Evolutionary conservation across 305 asterid species (phyloP), one percentile per base, ranked within the genome.

Genomic region (Ilex paraguariensis): DNA sequence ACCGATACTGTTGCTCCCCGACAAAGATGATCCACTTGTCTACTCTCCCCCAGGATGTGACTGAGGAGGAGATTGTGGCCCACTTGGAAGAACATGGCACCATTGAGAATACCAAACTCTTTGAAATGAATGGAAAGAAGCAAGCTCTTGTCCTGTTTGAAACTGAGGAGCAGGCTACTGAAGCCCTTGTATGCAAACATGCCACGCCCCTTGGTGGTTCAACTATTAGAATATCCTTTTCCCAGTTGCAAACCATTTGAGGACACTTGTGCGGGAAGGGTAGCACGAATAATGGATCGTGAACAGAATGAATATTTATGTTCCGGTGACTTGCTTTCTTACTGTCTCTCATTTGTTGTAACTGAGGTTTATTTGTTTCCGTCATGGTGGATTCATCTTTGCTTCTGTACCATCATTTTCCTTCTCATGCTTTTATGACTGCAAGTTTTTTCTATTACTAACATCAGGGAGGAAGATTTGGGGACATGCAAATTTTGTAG

Each of bases 101-200:
- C 45, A 83, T 93, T 62, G 78, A 78, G 11, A 79, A 72, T 66
- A 77, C 87, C 3, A 93, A 93, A 72, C 79, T 90, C 14, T 93
- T 93, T 69, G 99, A 90, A 80, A 87, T 84, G 93, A 93, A 93
- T n/a, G 95, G 97, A 31, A 90, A 90, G 84, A 90, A 93, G 70
- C 99, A 87, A 78, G 91, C 95, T 75, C 96, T 90, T 45, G 86
- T 90, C 64, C 95, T 84, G 57, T 86, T 86, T 55, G 97, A 93
- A 75, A 87, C 72, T 7, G 97, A 93, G 78, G 96, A 90, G 81
- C 90, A 82, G 79, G 97, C 99, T 36, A 84, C 99, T 42, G 99
- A 93, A 80, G 94, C 97, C 67, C 92, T 93, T 62, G 95, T 87
- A 70, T 87, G 98, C 87, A 93, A 93, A 80, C 96, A 93, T 70